Base-by-base conservation (phyloP, 208 protist species). In the Trypanosoma cruzi region DNA sequence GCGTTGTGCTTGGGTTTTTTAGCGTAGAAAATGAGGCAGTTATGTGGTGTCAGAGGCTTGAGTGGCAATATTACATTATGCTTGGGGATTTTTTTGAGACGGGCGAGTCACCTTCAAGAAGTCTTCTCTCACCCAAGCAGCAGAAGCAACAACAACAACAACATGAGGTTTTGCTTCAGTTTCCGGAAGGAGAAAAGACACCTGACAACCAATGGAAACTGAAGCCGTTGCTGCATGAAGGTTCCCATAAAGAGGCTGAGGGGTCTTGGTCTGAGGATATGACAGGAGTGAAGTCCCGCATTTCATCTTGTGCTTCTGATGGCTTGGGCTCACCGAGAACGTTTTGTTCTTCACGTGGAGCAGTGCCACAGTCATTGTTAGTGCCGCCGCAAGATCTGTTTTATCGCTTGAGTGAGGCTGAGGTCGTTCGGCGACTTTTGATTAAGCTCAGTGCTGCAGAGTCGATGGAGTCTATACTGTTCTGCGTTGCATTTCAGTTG, bases 31-130 rank as follows among this genome's bases (percentile, higher is more conserved):
- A 18, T 36, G 31, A 71, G n/a, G 56, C 66, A 31, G 2, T 63
- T 16, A 28, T 42, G 40, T 71, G 66, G 66, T 71, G 66, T 54
- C 66, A 71, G 46, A 16, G 55, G 46, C 40, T 71, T 40, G 66
- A 71, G 31, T 62, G 56, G 53, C 18, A 37, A 42, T 71, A 71
- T 57, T 71, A 64, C 42, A 54, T 37, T 34, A 4, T 55, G 11
- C 34, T 64, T 26, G 6, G 14, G 14, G 40, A 44, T 44, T 14
- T 44, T 44, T 44, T 44, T 44, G 40, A 7, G 40, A 1, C 40
- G 40, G 4, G 11, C 8, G 40, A 7, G 1, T 18, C 8, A 20
- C 13, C 11, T 22, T 18, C 20, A 20, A 14, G 40, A 13, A 4
- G 29, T 36, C 31, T 52, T 52, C 1, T 32, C 48, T 34, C 31